These are phyloP conservation scores for Nepenthes alata DNA, from an alignment of 179 eudicot genomes.

Conservation along the genomic window DNA sequence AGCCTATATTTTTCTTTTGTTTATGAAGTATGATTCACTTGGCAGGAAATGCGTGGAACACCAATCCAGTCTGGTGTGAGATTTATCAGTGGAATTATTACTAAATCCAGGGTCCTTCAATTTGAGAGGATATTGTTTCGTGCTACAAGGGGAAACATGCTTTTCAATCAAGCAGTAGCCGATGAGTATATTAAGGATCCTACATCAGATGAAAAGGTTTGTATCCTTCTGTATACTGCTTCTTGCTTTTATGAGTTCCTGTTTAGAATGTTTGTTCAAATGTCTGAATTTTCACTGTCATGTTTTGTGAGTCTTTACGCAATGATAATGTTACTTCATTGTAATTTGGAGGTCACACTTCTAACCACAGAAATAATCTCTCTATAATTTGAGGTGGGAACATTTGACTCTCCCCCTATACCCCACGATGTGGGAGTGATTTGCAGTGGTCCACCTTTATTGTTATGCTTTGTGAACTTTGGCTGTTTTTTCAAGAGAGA, in stretches of 20 bases:
- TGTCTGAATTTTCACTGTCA: background rate
- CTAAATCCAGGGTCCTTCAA: slow-evolving; percentile 58
- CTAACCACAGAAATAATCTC: no score
- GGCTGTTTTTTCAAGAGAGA: background rate
- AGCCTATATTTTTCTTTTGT: slow-evolving; percentile 9
- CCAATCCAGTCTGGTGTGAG: slow-evolving; percentile 71
- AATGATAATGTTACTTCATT: no score
- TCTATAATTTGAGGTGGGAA: no score
- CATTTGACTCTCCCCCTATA: no score
- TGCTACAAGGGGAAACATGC: slow-evolving; percentile 96
- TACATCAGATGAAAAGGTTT: slow-evolving; percentile 66
- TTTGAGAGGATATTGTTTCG: slow-evolving; percentile 98
- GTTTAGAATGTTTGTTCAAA: background rate
- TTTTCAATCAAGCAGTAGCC: slow-evolving; percentile 87
- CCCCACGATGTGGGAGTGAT: no score
- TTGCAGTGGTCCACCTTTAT: no score
- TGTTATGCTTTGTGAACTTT: no score
- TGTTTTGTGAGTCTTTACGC: no score
- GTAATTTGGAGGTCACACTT: no score
- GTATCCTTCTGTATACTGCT: slow-evolving; percentile 12
- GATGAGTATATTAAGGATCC: slow-evolving; percentile 86
- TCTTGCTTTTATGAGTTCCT: background rate
- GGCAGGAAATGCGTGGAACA: slow-evolving; percentile 79
- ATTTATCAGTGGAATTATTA: slow-evolving; percentile 84
- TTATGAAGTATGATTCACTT: slow-evolving; percentile 15